Evolutionary conservation across 257 asterid species (phyloP).

Genomic region (Gentiana straminea): DNA sequence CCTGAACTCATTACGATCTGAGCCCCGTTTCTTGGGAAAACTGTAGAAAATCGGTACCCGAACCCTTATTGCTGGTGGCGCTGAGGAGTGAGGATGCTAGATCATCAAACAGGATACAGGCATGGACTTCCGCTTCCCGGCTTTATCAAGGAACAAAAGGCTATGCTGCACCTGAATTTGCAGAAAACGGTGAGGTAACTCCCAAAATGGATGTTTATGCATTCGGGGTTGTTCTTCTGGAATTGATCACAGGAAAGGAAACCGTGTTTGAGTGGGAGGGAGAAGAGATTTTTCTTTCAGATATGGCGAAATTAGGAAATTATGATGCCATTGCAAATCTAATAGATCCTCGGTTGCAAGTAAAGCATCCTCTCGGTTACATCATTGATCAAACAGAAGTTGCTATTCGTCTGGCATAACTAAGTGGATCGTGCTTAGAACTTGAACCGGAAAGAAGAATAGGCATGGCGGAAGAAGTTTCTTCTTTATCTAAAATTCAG

Average conservation of each 20-base stretch:
- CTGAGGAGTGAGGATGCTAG: too few relatives aligned
- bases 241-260: slow-evolving; percentile 50
- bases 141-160: slow-evolving; percentile 32
- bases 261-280: slow-evolving; percentile 27
- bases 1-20: too few relatives aligned
- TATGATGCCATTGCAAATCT: slow-evolving; percentile 20
- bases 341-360: slow-evolving; percentile 46
- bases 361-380: slow-evolving; percentile 50
- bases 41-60: too few relatives aligned
- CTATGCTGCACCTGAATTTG: slow-evolving; percentile 55
- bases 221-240: slow-evolving; percentile 51
- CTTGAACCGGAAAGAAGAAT: slow-evolving; percentile 35
- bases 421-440: slow-evolving; percentile 38
- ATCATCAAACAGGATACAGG: slow-evolving; percentile 16
- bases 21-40: too few relatives aligned
- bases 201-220: slow-evolving; percentile 57
- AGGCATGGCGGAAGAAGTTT: slow-evolving; percentile 38
- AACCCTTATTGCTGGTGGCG: too few relatives aligned
- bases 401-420: slow-evolving; percentile 31
- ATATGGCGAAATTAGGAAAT: slow-evolving; percentile 14
- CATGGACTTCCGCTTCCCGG: slow-evolving; percentile 15
- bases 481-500: slow-evolving; percentile 41
- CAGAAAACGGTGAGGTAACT: slow-evolving; percentile 23
- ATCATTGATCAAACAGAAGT: slow-evolving; percentile 41
- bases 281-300: slow-evolving; percentile 29